Percentiles rank a stretch among this genome's conserved stretches.
Conservation (phyloP, 78 protist genomes). For the Creolimax fragrantissima region DNA sequence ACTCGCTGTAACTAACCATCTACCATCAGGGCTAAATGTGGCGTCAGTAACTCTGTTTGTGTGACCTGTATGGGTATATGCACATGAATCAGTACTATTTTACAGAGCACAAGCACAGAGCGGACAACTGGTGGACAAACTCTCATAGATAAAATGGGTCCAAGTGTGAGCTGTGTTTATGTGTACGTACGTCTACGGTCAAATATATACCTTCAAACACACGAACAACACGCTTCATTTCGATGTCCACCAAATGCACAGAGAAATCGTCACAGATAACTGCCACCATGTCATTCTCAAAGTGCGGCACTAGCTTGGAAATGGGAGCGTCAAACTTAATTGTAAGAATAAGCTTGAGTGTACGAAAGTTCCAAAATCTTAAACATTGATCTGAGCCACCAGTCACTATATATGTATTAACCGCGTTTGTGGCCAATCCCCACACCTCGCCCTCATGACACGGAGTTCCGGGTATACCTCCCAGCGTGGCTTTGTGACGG, state of each 20-base stretch:
- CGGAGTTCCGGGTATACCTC: background rate
- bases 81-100: background rate
- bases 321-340: background rate
- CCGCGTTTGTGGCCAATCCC: background rate
- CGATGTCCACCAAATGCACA: constrained; percentile 24
- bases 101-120: background rate
- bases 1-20: constrained; percentile 11
- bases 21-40: constrained; percentile 32
- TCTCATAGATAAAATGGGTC: background rate
- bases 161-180: too few species aligned
- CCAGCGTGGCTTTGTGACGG: background rate
- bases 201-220: constrained; percentile 12
- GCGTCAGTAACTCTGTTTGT: background rate
- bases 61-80: background rate
- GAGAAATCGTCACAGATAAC: constrained; percentile 19
- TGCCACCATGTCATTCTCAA: constrained; percentile 18
- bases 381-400: background rate
- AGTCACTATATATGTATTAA: background rate
- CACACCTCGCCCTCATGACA: background rate
- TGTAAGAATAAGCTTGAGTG: background rate
- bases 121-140: background rate
- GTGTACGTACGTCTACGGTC: too few species aligned
- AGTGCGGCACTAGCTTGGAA: background rate
- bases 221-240: background rate
- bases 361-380: constrained; percentile 15